A percentile compares a stretch with the other conserved stretches of the same genome.
These are phyloP conservation scores for Wickerhamomyces rabaulensis DNA, from an alignment of 805 yeast species.

Conservation along the genomic window DNA sequence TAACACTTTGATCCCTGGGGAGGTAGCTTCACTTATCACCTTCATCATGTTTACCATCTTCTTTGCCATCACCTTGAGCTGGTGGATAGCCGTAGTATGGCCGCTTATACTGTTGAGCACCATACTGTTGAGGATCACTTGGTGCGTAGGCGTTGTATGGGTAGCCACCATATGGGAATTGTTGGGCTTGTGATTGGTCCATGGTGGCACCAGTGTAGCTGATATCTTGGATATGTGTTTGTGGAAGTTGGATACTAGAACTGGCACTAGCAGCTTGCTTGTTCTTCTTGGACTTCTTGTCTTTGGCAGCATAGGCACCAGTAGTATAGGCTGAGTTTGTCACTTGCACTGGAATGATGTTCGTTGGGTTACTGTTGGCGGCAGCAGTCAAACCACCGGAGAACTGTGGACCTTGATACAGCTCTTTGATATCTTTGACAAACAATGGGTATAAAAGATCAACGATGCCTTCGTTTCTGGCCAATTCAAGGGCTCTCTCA, in stretches of 20 bases:
- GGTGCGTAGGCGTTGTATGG: conserved; percentile 12
- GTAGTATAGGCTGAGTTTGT: conserved; percentile 20
- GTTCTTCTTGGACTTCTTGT: conserved; percentile 10
- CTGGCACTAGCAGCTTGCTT: neutral
- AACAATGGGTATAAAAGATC: conserved; percentile 53
- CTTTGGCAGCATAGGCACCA: conserved; percentile 17
- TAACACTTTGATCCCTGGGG: neutral
- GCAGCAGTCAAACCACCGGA: conserved; percentile 27
- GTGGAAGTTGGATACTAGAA: neutral
- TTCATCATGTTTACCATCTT: neutral
- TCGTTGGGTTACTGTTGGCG: conserved; percentile 24
- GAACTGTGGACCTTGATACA: conserved; percentile 26
- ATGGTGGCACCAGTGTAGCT: neutral
- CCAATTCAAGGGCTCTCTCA: conserved; percentile 64
- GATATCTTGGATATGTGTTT: neutral
- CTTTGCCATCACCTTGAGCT: neutral
- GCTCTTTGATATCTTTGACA: conserved; percentile 57
- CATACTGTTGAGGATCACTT: conserved; percentile 7
- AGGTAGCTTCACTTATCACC: neutral
- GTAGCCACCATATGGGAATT: conserved; percentile 7
- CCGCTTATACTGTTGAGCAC: neutral
- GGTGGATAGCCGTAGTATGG: conserved; percentile 8
- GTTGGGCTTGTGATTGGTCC: conserved; percentile 2
- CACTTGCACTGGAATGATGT: conserved; percentile 24
- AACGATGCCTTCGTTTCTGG: conserved; percentile 61